Percentiles rank a stretch among this genome's conserved stretches.
Conservation (phyloP, 306 rosid genomes). For the Cucumis hystrix region DNA sequence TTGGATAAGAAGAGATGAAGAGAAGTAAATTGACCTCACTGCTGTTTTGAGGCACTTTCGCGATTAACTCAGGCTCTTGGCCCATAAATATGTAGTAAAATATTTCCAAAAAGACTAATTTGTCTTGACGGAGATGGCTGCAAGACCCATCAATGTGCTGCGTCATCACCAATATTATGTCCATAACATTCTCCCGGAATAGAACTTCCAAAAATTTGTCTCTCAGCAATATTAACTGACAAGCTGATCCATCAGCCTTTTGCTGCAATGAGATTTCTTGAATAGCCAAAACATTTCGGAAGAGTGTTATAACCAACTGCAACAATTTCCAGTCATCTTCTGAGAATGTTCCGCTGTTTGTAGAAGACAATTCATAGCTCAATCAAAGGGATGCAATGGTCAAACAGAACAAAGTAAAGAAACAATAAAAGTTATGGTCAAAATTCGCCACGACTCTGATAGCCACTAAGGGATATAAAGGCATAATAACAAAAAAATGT, state of each 20-base stretch:
- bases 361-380: slow-evolving; percentile 7
- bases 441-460: background rate
- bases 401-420: background rate
- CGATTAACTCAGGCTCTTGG: slow-evolving; percentile 81
- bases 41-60: slow-evolving; percentile 29
- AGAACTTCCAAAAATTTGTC: slow-evolving; percentile 69
- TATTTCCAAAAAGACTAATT: slow-evolving; percentile 80
- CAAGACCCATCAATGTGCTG: slow-evolving; percentile 52
- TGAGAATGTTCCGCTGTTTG: slow-evolving; percentile 50
- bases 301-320: slow-evolving; percentile 74
- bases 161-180: slow-evolving; percentile 57
- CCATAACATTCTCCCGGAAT: slow-evolving; percentile 83
- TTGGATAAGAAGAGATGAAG: slow-evolving; percentile 6
- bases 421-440: background rate
- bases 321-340: slow-evolving; percentile 97
- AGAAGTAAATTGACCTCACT: slow-evolving; percentile 32
- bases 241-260: slow-evolving; percentile 55
- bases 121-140: slow-evolving; percentile 69
- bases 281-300: slow-evolving; percentile 69
- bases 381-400: background rate
- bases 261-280: slow-evolving; percentile 77
- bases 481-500: background rate
- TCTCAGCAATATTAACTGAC: slow-evolving; percentile 53
- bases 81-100: slow-evolving; percentile 58
- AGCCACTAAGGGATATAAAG: background rate